Percentiles rank a stretch among this genome's conserved stretches.
These are phyloP conservation scores for Eleusine coracana DNA, from an alignment of 176 grass and related monocot species.

Conservation along the genomic window DNA sequence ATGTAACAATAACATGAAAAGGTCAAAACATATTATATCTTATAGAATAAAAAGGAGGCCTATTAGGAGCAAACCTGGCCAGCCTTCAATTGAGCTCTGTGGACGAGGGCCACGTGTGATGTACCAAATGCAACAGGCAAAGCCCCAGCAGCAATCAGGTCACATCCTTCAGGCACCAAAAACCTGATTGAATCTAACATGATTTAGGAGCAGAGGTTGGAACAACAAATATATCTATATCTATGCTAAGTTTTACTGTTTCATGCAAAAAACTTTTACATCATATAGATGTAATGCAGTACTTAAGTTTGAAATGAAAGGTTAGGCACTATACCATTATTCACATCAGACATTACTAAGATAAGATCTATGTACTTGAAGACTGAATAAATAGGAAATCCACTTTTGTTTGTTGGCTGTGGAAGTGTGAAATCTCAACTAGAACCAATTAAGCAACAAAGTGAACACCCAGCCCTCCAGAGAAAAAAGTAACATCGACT, in stretches of 20 bases:
- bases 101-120: conserved; percentile 84
- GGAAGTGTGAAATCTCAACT: no score
- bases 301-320: conserved; percentile 3
- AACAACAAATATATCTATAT: background rate
- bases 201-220: conserved; percentile 11
- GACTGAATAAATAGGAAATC: no score
- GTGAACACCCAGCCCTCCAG: no score
- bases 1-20: background rate
- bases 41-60: conserved; percentile 2
- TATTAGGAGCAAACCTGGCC: conserved; percentile 59
- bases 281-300: background rate
- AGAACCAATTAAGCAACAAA: no score
- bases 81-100: conserved; percentile 84
- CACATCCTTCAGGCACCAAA: conserved; percentile 84
- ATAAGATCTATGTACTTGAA: no score
- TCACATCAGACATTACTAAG: no score
- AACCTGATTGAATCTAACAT: conserved; percentile 54
- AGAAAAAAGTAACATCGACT: no score
- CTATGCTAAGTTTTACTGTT: background rate
- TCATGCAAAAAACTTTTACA: background rate
- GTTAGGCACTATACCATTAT: background rate
- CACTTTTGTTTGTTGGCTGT: no score
- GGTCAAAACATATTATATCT: background rate
- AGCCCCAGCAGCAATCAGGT: conserved; percentile 81
- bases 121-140: conserved; percentile 91